Conservation (phyloP, 257 asterid genomes). For the Osmanthus fragrans region DNA sequence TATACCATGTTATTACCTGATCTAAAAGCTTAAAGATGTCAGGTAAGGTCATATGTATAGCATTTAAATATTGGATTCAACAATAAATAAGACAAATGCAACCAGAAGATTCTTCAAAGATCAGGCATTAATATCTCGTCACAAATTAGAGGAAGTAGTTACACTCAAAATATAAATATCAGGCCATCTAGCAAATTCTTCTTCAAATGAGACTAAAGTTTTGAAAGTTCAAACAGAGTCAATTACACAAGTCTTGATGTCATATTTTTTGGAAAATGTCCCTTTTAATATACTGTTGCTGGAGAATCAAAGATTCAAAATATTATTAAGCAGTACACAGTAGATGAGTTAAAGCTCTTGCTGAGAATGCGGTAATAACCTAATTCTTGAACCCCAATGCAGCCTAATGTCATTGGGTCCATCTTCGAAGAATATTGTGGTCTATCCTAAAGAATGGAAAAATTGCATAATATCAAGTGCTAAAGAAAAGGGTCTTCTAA, state of each 20-base stretch:
- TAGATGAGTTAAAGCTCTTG: neutral
- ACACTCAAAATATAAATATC: neutral
- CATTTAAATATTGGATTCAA: neutral
- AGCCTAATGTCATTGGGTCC: too few species aligned
- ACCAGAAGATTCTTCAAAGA: neutral
- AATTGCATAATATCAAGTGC: conserved; percentile 4
- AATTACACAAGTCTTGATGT: neutral
- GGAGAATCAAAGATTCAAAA: neutral
- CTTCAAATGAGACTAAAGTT: neutral
- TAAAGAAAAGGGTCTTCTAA: conserved; percentile 30
- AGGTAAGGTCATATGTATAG: neutral
- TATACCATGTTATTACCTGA: neutral
- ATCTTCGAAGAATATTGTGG: too few species aligned
- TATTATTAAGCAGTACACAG: neutral
- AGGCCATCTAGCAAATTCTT: neutral
- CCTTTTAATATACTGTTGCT: neutral
- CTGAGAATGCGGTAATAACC: neutral
- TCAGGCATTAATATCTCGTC: neutral
- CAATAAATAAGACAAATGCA: neutral
- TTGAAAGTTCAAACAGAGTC: neutral
- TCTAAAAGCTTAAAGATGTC: neutral
- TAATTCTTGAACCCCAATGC: too few species aligned
- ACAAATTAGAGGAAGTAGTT: neutral
- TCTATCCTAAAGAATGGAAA: neutral
- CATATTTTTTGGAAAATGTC: neutral